Conservation (phyloP, 352 stramenopile genomes). For the Pythium insidiosum region DNA sequence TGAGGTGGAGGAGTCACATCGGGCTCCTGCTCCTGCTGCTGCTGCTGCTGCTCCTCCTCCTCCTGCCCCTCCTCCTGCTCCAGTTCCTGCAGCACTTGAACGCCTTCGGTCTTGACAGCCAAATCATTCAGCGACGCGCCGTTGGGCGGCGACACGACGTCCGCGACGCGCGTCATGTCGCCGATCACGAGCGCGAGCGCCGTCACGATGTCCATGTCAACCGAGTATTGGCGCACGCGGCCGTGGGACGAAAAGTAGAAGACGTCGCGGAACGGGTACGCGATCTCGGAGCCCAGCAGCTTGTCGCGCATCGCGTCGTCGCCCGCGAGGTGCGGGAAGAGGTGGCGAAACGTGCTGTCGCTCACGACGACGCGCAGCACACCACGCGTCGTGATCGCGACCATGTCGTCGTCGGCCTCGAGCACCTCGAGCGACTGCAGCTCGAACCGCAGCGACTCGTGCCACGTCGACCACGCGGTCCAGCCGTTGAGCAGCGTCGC, state of each 20-base stretch:
- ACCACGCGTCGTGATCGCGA: slow-evolving; percentile 33
- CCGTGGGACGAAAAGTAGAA: slow-evolving; percentile 12
- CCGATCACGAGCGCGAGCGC: slow-evolving; percentile 7
- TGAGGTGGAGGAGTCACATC: too few relatives aligned
- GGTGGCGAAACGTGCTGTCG: slow-evolving; percentile 30
- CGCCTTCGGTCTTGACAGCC: slow-evolving; percentile 5
- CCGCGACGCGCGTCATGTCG: slow-evolving; percentile 5
- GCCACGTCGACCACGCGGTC: slow-evolving; percentile 16
- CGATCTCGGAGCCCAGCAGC: slow-evolving; percentile 11
- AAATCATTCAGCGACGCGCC: slow-evolving; percentile 10
- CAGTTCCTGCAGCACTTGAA: slow-evolving; percentile 2
- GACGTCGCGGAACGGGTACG: slow-evolving; percentile 12
- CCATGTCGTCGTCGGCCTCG: slow-evolving; percentile 26
- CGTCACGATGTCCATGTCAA: slow-evolving; percentile 10
- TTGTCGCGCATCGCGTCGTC: slow-evolving; percentile 20
- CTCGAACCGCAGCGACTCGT: slow-evolving; percentile 16
- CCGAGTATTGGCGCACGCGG: slow-evolving; percentile 11
- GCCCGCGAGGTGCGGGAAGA: slow-evolving; percentile 52
- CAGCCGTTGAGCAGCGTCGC: slow-evolving; percentile 10
- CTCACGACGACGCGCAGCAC: slow-evolving; percentile 41
- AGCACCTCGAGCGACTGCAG: slow-evolving; percentile 33
- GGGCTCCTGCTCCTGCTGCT: too few relatives aligned
- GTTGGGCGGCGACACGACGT: slow-evolving; percentile 2
- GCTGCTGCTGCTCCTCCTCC: too few relatives aligned
- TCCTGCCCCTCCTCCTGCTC: too few relatives aligned